Conservation (phyloP, 1,284 basidiomycete species). For the Puccinia hordei region DNA sequence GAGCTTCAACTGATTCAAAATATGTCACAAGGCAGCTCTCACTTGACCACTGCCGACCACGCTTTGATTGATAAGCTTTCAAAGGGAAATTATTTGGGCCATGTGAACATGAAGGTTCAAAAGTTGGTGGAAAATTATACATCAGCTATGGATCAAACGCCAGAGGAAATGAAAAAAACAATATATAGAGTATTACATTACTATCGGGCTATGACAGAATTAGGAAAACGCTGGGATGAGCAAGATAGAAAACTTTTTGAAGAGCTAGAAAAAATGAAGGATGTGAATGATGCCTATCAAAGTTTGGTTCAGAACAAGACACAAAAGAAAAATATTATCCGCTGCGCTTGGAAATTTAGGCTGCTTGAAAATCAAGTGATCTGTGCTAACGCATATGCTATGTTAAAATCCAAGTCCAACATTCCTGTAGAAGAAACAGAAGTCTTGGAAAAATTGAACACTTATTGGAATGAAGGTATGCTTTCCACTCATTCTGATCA, state of each 20-base stretch:
- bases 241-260: background rate
- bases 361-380: background rate
- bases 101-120: background rate
- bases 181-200: background rate
- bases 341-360: background rate
- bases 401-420: background rate
- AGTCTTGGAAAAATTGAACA: background rate
- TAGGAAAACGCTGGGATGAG: background rate
- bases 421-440: background rate
- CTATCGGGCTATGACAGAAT: background rate
- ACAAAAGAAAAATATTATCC: background rate
- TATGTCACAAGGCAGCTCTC: background rate
- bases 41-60: background rate
- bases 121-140: background rate
- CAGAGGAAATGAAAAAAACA: background rate
- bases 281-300: background rate
- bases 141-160: background rate
- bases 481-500: background rate
- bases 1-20: background rate
- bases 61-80: background rate
- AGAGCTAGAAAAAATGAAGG: background rate
- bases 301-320: background rate
- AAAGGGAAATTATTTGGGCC: background rate
- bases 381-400: background rate
- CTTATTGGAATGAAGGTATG: background rate